Evolutionary conservation across 805 yeast genomes (phyloP), one percentile per base, ranked within the genome.

Genomic region (Pichia paraexigua): DNA sequence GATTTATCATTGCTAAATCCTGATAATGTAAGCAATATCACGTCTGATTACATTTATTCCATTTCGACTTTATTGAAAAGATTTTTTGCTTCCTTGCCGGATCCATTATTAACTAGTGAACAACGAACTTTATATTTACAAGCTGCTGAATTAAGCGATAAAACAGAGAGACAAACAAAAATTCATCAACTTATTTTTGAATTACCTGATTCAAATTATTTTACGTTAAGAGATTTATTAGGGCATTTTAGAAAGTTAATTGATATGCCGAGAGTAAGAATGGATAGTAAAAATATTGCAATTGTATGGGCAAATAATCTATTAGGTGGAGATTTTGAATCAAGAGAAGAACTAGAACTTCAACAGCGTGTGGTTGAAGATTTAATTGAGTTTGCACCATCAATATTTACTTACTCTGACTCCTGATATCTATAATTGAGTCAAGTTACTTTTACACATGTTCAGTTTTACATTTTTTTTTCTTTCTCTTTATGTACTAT

Each of bases 231-330:
- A 57, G 81, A 88, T 37, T 71, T 94, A 57, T 71, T 91, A 2
- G 88, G 92, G 75, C 99, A 94, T 66, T 77, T 94, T 55, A 58
- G 56, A 42, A 58, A 58, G 17, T 51, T 66, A 24, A 59, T 59
- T 30, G 47, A 58, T 18, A 56, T 63, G 28, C 82, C 84, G 55
- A 78, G 84, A 51, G 83, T 94, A 15, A 77, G 94, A 63, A 94
- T 94, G 99, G 82, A 82, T 45, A 75, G 83, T 52, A 83, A 84
- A 61, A 84, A 86, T 53, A 67, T 94, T 60, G 87, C 95, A 45
- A 87, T 88, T 41, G 90, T 92, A 40, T 94, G 99, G 99, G 97
- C 97, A 0, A 96, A 96, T 20, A 87, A 87, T 2, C 69, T 94
- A 48, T 76, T 94, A 65, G 80, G 82, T 46, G 86, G 80, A 59